A percentile compares a stretch with the other conserved stretches of the same genome.
These are phyloP conservation scores for Candida tetrigidarum DNA, from an alignment of 1,139 yeast genomes.

Conservation along the genomic window DNA sequence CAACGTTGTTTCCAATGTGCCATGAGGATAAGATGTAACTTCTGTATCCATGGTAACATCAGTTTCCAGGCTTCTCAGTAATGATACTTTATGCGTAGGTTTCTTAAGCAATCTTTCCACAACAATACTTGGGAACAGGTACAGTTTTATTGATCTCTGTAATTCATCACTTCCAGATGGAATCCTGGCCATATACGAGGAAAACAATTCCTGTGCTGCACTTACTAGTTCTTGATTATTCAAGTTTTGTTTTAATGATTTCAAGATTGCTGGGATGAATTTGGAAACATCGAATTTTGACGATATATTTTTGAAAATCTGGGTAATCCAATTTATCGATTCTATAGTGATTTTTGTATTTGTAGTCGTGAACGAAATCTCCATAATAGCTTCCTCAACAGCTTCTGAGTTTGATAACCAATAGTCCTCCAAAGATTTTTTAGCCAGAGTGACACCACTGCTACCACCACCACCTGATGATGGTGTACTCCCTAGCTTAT, in stretches of 20 bases:
- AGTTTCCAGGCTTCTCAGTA: conserved; percentile 4
- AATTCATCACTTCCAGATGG: not conserved
- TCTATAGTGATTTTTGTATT: conserved; percentile 51
- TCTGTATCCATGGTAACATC: conserved; percentile 2
- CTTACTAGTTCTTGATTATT: conserved; percentile 13
- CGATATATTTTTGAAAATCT: conserved; percentile 33
- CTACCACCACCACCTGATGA: conserved; percentile 34
- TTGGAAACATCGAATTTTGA: conserved; percentile 35
- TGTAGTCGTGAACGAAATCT: conserved; percentile 51
- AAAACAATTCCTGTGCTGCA: conserved; percentile 22
- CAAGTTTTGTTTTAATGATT: conserved; percentile 5
- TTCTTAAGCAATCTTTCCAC: not conserved
- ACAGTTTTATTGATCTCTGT: not conserved
- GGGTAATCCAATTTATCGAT: conserved; percentile 37
- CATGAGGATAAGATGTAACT: not conserved
- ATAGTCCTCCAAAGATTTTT: conserved; percentile 62
- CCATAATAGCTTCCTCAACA: conserved; percentile 54
- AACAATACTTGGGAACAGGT: conserved; percentile 1
- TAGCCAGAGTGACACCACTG: conserved; percentile 31
- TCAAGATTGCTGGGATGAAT: conserved; percentile 26
- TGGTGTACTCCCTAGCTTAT: conserved; percentile 49
- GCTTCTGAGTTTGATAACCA: conserved; percentile 66
- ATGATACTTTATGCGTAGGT: not conserved
- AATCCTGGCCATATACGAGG: not conserved
- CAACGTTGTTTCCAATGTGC: not conserved